Percentiles rank a stretch among this genome's conserved stretches.
These are phyloP conservation scores for Eucalyptus regnans DNA, from an alignment of 345 rosid species.

Conservation along the genomic window DNA sequence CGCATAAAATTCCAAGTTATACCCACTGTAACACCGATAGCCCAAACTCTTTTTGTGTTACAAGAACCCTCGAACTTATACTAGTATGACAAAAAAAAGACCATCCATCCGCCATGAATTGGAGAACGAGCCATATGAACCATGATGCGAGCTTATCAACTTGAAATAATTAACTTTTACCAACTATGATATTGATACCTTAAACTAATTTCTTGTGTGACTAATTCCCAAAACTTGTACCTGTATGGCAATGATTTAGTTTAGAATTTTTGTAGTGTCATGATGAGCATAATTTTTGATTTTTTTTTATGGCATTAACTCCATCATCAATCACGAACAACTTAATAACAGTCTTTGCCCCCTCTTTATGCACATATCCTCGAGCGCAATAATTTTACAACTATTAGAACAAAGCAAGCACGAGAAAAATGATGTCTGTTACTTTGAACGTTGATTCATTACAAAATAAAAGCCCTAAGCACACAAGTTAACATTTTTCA, in stretches of 20 bases:
- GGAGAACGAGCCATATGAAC: not conserved
- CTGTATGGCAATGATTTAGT: not conserved
- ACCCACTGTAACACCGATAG: not conserved
- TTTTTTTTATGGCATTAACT: not conserved
- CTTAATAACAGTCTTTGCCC: not conserved
- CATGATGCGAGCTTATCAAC: not conserved
- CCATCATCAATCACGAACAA: not conserved
- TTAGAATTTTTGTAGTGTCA: not conserved
- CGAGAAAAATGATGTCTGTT: not conserved
- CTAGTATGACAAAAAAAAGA: not conserved
- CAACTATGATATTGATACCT: not conserved
- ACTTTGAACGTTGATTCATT: not conserved
- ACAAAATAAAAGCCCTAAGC: not conserved
- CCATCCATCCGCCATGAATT: not conserved
- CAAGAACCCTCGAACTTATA: not conserved
- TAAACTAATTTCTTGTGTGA: not conserved
- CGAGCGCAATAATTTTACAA: not conserved
- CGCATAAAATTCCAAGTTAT: not conserved
- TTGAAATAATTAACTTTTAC: not conserved
- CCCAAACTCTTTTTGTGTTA: not conserved
- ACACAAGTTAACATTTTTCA: not conserved
- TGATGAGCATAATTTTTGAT: not conserved
- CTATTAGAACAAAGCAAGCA: not conserved
- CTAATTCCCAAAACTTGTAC: not conserved
- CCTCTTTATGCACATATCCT: not conserved